Percentiles rank a stretch among this genome's conserved stretches.
Evolutionary conservation across 2,329 filamentous ascomycete species (phyloP).

Genomic region (Boeremia lycopersici): DNA sequence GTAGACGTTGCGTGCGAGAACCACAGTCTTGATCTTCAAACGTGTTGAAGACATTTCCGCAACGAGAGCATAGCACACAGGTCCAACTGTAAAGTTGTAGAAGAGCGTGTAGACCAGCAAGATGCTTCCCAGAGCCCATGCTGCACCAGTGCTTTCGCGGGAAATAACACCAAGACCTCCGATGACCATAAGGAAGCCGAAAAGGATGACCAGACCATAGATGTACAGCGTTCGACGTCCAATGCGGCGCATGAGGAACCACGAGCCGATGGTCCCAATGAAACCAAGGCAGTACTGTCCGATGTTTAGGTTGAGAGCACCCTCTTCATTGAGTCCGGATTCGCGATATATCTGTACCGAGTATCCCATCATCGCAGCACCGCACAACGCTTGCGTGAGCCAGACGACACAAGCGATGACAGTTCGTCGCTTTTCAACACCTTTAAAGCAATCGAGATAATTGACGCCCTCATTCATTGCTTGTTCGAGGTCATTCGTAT

Average conservation of each 20-base stretch:
- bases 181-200: slow-evolving; percentile 61
- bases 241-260: slow-evolving; percentile 69
- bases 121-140: slow-evolving; percentile 37
- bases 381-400: slow-evolving; percentile 62
- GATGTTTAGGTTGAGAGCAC: slow-evolving; percentile 13
- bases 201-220: slow-evolving; percentile 7
- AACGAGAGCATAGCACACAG: slow-evolving; percentile 86
- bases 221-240: slow-evolving; percentile 12
- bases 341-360: slow-evolving; percentile 35
- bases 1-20: slow-evolving; percentile 76
- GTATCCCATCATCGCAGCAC: slow-evolving; percentile 31
- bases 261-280: slow-evolving; percentile 54
- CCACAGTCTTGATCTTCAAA: slow-evolving; percentile 87
- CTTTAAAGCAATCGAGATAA: slow-evolving; percentile 59
- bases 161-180: slow-evolving; percentile 73
- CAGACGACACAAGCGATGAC: slow-evolving; percentile 61
- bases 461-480: slow-evolving; percentile 51
- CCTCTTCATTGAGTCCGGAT: slow-evolving; percentile 9
- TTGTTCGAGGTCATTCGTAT: slow-evolving; percentile 60
- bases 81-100: slow-evolving; percentile 85
- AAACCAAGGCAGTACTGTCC: slow-evolving; percentile 15
- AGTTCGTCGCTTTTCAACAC: slow-evolving; percentile 59
- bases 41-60: slow-evolving; percentile 80
- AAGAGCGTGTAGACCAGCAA: slow-evolving; percentile 59
- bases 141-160: slow-evolving; percentile 54